Evolutionary conservation across 495 filamentous ascomycete species (phyloP).

Genomic region (Beverwykella pulmonaria): DNA sequence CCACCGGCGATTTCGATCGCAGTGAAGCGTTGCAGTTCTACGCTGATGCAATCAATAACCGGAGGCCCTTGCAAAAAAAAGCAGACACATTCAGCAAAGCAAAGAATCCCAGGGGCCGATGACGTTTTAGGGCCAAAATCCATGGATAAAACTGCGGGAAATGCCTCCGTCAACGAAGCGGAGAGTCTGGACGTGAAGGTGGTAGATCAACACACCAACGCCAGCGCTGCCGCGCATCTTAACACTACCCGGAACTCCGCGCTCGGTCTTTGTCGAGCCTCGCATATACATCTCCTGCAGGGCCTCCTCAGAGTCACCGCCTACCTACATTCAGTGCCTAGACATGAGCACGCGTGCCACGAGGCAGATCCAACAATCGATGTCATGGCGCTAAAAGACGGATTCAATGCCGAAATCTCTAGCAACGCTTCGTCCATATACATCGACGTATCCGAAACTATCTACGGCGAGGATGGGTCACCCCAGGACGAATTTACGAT

Average conservation of each 20-base stretch:
- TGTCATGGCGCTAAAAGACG: neutral
- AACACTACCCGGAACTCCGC: neutral
- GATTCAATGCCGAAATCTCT: conserved; percentile 3
- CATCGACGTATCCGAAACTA: conserved; percentile 7
- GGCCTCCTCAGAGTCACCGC: neutral
- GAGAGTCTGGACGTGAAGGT: neutral
- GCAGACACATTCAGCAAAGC: neutral
- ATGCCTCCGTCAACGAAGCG: neutral
- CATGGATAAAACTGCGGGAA: neutral
- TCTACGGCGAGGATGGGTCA: neutral
- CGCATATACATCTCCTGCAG: conserved; percentile 11
- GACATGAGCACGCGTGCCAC: neutral
- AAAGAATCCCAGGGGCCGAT: neutral
- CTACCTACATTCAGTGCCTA: neutral
- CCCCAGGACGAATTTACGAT: neutral
- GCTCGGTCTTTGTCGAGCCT: neutral
- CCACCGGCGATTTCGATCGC: neutral
- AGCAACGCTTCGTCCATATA: neutral
- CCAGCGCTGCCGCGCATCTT: neutral
- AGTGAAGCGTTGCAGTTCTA: neutral
- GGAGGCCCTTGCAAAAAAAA: neutral
- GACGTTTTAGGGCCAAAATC: neutral
- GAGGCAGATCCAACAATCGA: neutral
- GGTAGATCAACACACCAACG: neutral
- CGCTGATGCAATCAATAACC: neutral